A percentile compares a stretch with the other conserved stretches of the same genome.
These are phyloP conservation scores for Fragilaria radians DNA, from an alignment of 108 stramenopile species.

Conservation along the genomic window DNA sequence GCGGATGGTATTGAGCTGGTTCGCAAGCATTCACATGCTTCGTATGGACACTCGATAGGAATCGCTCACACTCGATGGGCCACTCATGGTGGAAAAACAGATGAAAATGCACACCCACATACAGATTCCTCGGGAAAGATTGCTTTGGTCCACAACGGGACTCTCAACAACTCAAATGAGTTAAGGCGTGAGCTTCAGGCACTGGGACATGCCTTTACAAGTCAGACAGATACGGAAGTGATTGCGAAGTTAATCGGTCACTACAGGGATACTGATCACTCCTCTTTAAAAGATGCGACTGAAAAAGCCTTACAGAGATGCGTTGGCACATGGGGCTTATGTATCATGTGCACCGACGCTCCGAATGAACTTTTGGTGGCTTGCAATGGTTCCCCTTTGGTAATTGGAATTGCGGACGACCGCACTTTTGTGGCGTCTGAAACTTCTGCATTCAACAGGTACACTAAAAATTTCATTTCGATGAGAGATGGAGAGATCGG, in stretches of 20 bases:
- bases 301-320: conserved; percentile 71
- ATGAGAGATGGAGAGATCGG: conserved; percentile 99
- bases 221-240: conserved; percentile 99
- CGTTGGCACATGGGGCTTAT: conserved; percentile 84
- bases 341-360: conserved; percentile 50
- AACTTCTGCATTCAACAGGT: conserved; percentile 95
- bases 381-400: conserved; percentile 94
- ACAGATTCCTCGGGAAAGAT: conserved; percentile 89
- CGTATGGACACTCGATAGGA: conserved; percentile 75
- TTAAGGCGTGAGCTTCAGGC: conserved; percentile 79
- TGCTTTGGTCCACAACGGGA: conserved; percentile 99
- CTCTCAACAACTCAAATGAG: conserved; percentile 93
- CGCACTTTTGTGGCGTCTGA: conserved; percentile 95
- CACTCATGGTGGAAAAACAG: conserved; percentile 98
- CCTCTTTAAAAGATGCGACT: conserved; percentile 72
- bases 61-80: conserved; percentile 99
- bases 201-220: conserved; percentile 78
- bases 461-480: conserved; percentile 97
- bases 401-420: conserved; percentile 92
- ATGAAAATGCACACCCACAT: conserved; percentile 98
- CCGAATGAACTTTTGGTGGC: conserved; percentile 84
- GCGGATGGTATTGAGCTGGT: conserved; percentile 92
- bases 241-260: conserved; percentile 94
- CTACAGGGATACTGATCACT: conserved; percentile 35
- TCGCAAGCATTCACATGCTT: conserved; percentile 40